Percentiles rank a stretch among this genome's conserved stretches.
phyloP scores from a whole-genome alignment of 169 alveolate genomes.

The Babesia ovis region DNA sequence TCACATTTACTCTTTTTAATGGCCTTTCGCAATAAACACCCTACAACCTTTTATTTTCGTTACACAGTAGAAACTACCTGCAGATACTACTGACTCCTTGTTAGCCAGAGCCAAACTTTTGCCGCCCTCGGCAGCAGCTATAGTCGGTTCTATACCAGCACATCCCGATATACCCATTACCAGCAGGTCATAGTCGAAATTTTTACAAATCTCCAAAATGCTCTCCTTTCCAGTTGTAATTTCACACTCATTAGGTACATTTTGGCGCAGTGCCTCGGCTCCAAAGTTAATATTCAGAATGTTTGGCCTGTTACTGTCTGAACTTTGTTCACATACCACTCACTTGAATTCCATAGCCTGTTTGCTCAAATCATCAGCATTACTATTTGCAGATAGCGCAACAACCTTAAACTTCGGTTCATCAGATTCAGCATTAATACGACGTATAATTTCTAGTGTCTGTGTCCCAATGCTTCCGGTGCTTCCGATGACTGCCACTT shows the following conservation, averaged over 20 bases:
- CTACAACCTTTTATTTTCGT: not conserved
- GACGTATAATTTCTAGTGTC: conserved; percentile 73
- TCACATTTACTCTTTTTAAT: conserved; percentile 42
- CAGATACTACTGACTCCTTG: conserved; percentile 85
- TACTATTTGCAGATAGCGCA: conserved; percentile 78
- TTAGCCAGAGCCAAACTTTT: conserved; percentile 82
- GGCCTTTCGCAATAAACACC: conserved; percentile 38
- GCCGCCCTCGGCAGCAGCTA: conserved; percentile 79
- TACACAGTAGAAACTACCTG: conserved; percentile 61
- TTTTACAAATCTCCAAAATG: conserved; percentile 65
- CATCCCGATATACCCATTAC: conserved; percentile 85
- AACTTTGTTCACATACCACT: not conserved
- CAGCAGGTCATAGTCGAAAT: conserved; percentile 65
- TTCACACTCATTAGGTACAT: conserved; percentile 29
- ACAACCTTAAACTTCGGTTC: conserved; percentile 71
- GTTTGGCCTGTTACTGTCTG: conserved; percentile 62
- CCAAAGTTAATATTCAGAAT: conserved; percentile 62
- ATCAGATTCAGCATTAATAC: conserved; percentile 56
- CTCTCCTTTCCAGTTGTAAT: conserved; percentile 70
- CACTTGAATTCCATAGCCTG: conserved; percentile 70
- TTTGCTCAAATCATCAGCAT: conserved; percentile 63
- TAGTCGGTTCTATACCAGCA: conserved; percentile 84
- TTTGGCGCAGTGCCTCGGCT: conserved; percentile 44
- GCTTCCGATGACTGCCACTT: conserved; percentile 75
- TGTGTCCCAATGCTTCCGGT: conserved; percentile 84